Evolutionary conservation across 441 rosid genomes (phyloP), one percentile per base, ranked within the genome.

Genomic region (Croton setiger): DNA sequence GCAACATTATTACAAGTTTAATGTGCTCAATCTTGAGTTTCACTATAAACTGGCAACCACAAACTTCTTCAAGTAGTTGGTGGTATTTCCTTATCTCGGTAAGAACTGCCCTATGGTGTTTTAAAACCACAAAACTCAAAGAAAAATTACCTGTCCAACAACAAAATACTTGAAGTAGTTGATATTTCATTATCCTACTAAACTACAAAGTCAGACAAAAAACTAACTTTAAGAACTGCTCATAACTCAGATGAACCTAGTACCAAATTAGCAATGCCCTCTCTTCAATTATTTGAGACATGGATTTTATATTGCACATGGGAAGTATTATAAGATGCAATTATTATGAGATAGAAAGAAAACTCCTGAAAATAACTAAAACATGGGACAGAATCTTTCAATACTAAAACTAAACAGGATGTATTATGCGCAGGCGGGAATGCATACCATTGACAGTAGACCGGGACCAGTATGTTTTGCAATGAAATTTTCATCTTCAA

Each of bases 381-480:
- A 48, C 31, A 15, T 33, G 39, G n/a, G 18, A 10, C 44, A 49
- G 12, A 8, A 43, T 63, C 20, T 18, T 5, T 49, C 36, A 58
- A 62, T 2, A 51, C 17, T 7, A 64, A 39, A 36, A 47, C 27
- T 55, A 72, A 27, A 15, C 27, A 63, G 6, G 31, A 41, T 60
- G 23, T 8, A 47, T 56, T 33, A 39, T 61, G 33, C 21, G n/a
- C 15, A 66, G 31, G 61, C 54, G 44, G 15, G 15, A 58, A 41
- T 27, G 21, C 43, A 57, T 84, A 92, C 99, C 99, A 95, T 92
- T 0, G 99, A 95, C 52, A 92, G 85, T 35, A 92, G 79, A 71
- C 99, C 99, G 13, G 98, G 98, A 23, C 99, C 98, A 48, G 98
- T 95, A 81, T 95, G 99, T 63, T 88, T 92, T 35, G 99, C 95